Evolutionary conservation across 1,139 yeast genomes (phyloP).

Genomic region (Arxiozyma heterogenica): DNA sequence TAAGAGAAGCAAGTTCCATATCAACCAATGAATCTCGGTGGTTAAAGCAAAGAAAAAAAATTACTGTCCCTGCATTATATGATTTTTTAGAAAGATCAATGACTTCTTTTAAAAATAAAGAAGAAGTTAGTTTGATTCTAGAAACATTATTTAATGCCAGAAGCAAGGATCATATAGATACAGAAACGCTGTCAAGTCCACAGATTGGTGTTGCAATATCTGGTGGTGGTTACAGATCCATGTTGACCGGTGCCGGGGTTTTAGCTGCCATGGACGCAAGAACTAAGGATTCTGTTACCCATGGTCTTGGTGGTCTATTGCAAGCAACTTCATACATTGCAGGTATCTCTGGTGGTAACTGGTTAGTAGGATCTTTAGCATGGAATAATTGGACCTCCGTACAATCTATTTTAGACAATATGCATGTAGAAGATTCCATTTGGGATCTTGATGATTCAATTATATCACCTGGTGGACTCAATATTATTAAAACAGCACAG

Average conservation of each 20-base stretch:
- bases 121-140: neutral
- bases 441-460: constrained; percentile 61
- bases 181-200: constrained; percentile 28
- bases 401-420: constrained; percentile 37
- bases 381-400: constrained; percentile 75
- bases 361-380: constrained; percentile 55
- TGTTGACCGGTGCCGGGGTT: constrained; percentile 82
- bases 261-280: constrained; percentile 74
- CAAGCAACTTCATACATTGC: constrained; percentile 66
- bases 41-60: constrained; percentile 39
- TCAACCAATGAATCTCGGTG: constrained; percentile 19
- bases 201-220: constrained; percentile 66
- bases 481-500: constrained; percentile 47
- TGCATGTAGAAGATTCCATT: constrained; percentile 36
- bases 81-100: constrained; percentile 51
- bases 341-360: constrained; percentile 39
- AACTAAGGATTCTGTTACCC: constrained; percentile 46
- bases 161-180: neutral
- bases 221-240: constrained; percentile 91
- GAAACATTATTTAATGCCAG: neutral
- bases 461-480: constrained; percentile 60
- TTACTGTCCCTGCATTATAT: constrained; percentile 45
- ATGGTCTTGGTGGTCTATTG: constrained; percentile 70
- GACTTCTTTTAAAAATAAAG: constrained; percentile 46
- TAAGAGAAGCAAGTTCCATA: constrained; percentile 8